These are phyloP conservation scores for Penstemon barbatus DNA, from an alignment of 257 asterid species.

Conservation along the genomic window DNA sequence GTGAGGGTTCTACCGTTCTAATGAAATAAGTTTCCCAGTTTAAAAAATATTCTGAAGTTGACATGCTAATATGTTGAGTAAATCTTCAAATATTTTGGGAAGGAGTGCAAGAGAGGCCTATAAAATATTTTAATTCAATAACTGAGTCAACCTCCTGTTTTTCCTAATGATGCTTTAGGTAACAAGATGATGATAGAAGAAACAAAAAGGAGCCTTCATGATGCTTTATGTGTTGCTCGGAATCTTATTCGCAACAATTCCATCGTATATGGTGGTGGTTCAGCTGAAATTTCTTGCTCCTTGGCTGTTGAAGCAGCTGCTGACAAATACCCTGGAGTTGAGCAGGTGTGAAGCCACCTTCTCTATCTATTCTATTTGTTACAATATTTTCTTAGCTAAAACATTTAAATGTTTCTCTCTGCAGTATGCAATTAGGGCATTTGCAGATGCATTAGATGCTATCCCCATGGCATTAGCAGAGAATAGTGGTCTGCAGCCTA, in stretches of 20 bases:
- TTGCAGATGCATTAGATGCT: constrained; percentile 94
- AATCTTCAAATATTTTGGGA: no score
- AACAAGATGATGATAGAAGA: constrained; percentile 99
- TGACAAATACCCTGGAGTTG: constrained; percentile 95
- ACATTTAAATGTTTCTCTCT: constrained; percentile 7
- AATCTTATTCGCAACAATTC: constrained; percentile 94
- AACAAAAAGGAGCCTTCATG: constrained; percentile 96
- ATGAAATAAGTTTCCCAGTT: no score
- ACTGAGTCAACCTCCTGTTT: background rate
- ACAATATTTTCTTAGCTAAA: constrained; percentile 17
- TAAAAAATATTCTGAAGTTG: no score
- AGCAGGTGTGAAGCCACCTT: constrained; percentile 56
- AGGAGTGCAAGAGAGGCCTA: no score
- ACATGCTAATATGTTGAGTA: no score
- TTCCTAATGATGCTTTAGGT: constrained; percentile 44
- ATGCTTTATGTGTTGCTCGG: constrained; percentile 90
- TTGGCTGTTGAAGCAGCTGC: constrained; percentile 97
- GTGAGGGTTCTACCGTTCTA: no score
- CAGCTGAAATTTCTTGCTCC: constrained; percentile 94
- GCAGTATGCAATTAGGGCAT: constrained; percentile 95
- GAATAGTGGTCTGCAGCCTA: constrained; percentile 92
- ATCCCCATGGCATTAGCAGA: constrained; percentile 98
- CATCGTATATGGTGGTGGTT: constrained; percentile 96
- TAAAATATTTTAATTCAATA: background rate
- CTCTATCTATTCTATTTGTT: background rate